A percentile compares a stretch with the other conserved stretches of the same genome.
Evolutionary conservation across 306 rosid genomes (phyloP).

Genomic region (Rubus parviflorus): DNA sequence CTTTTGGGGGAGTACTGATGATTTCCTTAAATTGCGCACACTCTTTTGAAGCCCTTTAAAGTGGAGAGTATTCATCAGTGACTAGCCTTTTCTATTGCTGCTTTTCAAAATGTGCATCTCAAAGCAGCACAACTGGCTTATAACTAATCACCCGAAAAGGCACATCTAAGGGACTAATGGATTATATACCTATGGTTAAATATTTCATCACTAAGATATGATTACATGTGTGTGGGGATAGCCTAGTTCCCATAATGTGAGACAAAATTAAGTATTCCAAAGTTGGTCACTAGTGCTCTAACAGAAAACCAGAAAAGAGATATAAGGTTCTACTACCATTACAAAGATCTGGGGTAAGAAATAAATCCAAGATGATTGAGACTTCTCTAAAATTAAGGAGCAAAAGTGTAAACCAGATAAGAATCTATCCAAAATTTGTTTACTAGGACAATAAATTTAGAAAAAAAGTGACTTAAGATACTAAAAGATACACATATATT

Average conservation of each 20-base stretch:
- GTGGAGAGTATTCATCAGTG: too few relatives aligned
- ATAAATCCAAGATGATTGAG: conserved; percentile 1
- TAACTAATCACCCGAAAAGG: conserved; percentile 26
- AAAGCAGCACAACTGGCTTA: conserved; percentile 10
- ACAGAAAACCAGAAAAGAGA: neutral
- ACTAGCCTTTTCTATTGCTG: conserved; percentile 24
- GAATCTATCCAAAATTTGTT: conserved; percentile 7
- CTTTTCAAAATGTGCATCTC: conserved; percentile 33
- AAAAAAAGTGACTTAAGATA: neutral
- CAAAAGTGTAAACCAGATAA: neutral
- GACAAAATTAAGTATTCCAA: conserved; percentile 25
- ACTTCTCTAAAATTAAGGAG: neutral
- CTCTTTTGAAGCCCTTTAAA: conserved; percentile 25
- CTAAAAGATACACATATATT: neutral
- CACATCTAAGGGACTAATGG: conserved; percentile 14
- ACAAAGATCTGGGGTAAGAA: neutral
- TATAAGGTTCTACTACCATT: neutral
- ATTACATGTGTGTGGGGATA: conserved; percentile 35
- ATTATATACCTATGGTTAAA: conserved; percentile 16
- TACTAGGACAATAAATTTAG: neutral
- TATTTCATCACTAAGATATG: conserved; percentile 24
- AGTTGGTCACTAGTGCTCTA: conserved; percentile 4
- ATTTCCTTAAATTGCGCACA: conserved; percentile 66
- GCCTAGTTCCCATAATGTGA: conserved; percentile 30
- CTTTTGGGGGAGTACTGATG: conserved; percentile 31